Percentiles rank a stretch among this genome's conserved stretches.
Conservation (phyloP, 192 early-diverging fungal genomes). For the Entomortierella parvispora region DNA sequence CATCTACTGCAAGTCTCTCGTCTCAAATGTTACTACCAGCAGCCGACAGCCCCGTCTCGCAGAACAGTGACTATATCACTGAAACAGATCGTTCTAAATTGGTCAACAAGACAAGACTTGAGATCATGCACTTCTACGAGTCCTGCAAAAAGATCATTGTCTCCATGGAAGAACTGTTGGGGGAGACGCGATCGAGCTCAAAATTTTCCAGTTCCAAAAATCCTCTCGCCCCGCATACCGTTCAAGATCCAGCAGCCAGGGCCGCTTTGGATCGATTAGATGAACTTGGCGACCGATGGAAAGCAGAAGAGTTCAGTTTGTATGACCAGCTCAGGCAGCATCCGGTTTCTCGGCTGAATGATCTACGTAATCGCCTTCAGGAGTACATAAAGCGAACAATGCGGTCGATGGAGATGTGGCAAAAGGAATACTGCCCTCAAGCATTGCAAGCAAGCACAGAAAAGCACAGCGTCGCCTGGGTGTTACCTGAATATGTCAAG, state of each 20-base stretch:
- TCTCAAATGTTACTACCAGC: background rate
- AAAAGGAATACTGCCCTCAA: slow-evolving; percentile 45
- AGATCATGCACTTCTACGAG: slow-evolving; percentile 62
- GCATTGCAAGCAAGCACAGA: slow-evolving; percentile 16
- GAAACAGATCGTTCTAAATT: slow-evolving; percentile 36
- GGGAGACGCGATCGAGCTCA: slow-evolving; percentile 38
- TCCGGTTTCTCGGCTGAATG: slow-evolving; percentile 57
- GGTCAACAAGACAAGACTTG: slow-evolving; percentile 39
- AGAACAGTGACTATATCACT: slow-evolving; percentile 44
- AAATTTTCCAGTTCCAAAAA: slow-evolving; percentile 16
- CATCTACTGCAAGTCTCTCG: slow-evolving; percentile 8
- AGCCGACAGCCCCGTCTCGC: slow-evolving; percentile 9
- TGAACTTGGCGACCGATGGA: slow-evolving; percentile 48
- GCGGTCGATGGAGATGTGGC: slow-evolving; percentile 61
- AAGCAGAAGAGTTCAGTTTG: slow-evolving; percentile 58
- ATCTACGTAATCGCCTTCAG: slow-evolving; percentile 58
- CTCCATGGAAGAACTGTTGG: slow-evolving; percentile 51
- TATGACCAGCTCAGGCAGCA: slow-evolving; percentile 50
- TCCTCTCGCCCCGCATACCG: background rate
- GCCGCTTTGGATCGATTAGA: slow-evolving; percentile 26
- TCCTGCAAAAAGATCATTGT: slow-evolving; percentile 56
- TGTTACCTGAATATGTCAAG: slow-evolving; percentile 64
- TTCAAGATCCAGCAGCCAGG: slow-evolving; percentile 10
- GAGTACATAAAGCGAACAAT: slow-evolving; percentile 49
- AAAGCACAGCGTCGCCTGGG: slow-evolving; percentile 51